Conservation (phyloP, 1,139 yeast genomes). For the Kurtzmaniella quercitrusa region DNA sequence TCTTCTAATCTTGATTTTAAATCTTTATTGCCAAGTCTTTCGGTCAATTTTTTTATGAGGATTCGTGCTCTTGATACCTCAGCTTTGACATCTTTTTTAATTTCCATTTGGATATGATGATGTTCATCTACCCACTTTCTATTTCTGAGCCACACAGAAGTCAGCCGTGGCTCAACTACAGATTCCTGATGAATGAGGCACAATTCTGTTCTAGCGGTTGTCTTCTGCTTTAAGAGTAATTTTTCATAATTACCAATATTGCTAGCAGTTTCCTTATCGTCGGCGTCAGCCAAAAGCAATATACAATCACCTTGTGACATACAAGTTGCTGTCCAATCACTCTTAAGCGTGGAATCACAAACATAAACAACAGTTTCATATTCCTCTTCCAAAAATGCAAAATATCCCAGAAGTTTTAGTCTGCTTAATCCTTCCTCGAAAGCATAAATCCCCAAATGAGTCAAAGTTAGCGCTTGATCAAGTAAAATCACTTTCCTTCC, state of each 20-base stretch:
- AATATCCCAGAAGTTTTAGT: slow-evolving; percentile 80
- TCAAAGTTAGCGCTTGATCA: slow-evolving; percentile 76
- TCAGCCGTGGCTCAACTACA: slow-evolving; percentile 78
- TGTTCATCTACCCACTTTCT: slow-evolving; percentile 91
- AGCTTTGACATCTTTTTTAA: slow-evolving; percentile 18
- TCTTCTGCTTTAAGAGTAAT: slow-evolving; percentile 65
- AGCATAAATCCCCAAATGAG: slow-evolving; percentile 86
- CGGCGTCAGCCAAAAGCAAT: slow-evolving; percentile 64
- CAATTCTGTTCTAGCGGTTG: slow-evolving; percentile 85
- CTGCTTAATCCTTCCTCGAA: slow-evolving; percentile 80
- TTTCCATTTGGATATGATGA: slow-evolving; percentile 75
- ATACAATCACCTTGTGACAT: slow-evolving; percentile 94
- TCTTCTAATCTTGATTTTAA: slow-evolving; percentile 29
- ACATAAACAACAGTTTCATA: slow-evolving; percentile 84
- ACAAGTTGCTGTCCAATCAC: slow-evolving; percentile 91
- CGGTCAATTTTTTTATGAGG: slow-evolving; percentile 36
- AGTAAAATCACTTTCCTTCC: slow-evolving; percentile 73
- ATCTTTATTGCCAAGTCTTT: slow-evolving; percentile 31
- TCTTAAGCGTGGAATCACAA: slow-evolving; percentile 78
- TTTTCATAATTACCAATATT: slow-evolving; percentile 84
- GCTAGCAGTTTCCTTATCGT: slow-evolving; percentile 56
- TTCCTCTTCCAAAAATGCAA: slow-evolving; percentile 86
- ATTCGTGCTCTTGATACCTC: slow-evolving; percentile 10
- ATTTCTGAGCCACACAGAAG: slow-evolving; percentile 78
- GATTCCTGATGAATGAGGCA: slow-evolving; percentile 81